phyloP scores from a whole-genome alignment of 2,329 filamentous ascomycete genomes.

The Aschersonia sp. region DNA sequence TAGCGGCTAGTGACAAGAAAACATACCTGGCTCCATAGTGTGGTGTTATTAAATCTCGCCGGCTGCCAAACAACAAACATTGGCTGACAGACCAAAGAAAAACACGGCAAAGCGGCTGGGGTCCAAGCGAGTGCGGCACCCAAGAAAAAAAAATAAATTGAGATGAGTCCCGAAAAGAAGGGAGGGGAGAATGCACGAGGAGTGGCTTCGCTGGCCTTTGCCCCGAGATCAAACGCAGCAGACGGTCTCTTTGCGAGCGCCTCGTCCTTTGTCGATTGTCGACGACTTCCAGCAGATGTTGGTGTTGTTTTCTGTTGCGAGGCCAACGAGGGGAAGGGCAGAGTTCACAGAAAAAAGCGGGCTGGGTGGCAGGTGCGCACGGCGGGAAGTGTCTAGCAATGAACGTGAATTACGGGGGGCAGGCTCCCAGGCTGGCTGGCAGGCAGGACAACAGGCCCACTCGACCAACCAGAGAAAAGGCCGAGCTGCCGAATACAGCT shows the following conservation, averaged over 20 bases:
- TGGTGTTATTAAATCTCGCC: constrained; percentile 15
- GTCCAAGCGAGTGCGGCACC: neutral
- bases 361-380: constrained; percentile 1
- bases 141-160: constrained; percentile 1
- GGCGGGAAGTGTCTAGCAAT: no score
- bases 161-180: constrained; percentile 1
- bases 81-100: constrained; percentile 10
- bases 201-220: neutral
- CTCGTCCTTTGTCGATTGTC: constrained; percentile 12
- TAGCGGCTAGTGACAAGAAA: constrained; percentile 7
- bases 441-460: neutral
- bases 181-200: constrained; percentile 3
- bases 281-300: constrained; percentile 18
- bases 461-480: neutral
- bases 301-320: constrained; percentile 29
- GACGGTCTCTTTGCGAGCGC: constrained; percentile 10
- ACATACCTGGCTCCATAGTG: constrained; percentile 22
- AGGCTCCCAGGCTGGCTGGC: neutral
- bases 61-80: constrained; percentile 25
- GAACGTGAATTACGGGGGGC: no score
- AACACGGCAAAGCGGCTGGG: constrained; percentile 3
- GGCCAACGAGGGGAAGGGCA: constrained; percentile 24
- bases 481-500: neutral
- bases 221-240: neutral
- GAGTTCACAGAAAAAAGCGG: constrained; percentile 5